Percentiles rank a stretch among this genome's conserved stretches.
Evolutionary conservation across 2,329 filamentous ascomycete genomes (phyloP).

Genomic region (Aureobasidium sp.): DNA sequence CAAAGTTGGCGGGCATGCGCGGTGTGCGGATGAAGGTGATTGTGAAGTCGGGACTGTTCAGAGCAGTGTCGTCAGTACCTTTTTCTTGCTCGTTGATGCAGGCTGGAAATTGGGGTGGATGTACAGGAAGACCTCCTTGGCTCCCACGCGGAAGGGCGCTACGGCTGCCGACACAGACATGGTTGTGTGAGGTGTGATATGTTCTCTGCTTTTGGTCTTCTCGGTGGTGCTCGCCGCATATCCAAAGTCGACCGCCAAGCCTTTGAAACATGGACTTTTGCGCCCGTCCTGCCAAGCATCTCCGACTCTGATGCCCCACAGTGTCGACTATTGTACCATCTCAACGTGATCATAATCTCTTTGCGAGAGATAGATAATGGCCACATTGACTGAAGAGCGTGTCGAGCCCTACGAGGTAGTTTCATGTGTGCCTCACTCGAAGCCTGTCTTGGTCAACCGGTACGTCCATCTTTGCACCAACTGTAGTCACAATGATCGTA

Average conservation of each 20-base stretch:
- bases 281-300: slow-evolving; percentile 7
- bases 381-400: neutral
- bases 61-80: slow-evolving; percentile 15
- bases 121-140: slow-evolving; percentile 33
- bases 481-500: neutral
- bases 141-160: slow-evolving; percentile 28
- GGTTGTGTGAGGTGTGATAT: neutral
- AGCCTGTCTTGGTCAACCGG: slow-evolving; percentile 14
- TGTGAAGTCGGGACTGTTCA: slow-evolving; percentile 66
- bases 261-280: too few species aligned
- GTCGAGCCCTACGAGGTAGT: slow-evolving; percentile 6
- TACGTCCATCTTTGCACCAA: neutral
- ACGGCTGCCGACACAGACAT: neutral
- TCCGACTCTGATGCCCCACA: neutral
- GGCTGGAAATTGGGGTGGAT: slow-evolving; percentile 9
- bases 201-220: neutral
- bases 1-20: slow-evolving; percentile 68
- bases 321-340: too few species aligned
- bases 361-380: too few species aligned
- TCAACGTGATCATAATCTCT: neutral
- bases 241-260: slow-evolving; percentile 6
- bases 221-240: slow-evolving; percentile 13
- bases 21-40: slow-evolving; percentile 71
- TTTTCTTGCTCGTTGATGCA: neutral
- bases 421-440: slow-evolving; percentile 5